phyloP scores from a whole-genome alignment of 805 yeast species.

The Starmerella apis region DNA sequence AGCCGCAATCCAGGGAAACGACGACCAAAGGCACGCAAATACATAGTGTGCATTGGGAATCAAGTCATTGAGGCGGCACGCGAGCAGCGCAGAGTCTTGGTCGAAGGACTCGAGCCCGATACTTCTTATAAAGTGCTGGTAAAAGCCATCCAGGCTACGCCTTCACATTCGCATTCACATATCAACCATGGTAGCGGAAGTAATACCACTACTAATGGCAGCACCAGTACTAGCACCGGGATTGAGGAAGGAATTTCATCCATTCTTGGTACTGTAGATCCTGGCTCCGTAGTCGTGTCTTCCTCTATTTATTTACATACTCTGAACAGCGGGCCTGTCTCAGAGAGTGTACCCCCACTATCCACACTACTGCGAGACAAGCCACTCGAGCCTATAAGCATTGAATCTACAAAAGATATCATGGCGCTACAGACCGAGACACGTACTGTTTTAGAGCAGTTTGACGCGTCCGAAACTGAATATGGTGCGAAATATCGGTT shows the following conservation, averaged over 20 bases:
- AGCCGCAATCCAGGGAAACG: not conserved
- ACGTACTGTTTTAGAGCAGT: slow-evolving; percentile 8
- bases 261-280: not conserved
- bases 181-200: not conserved
- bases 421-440: slow-evolving; percentile 10
- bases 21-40: slow-evolving; percentile 9
- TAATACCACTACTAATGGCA: not conserved
- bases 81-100: slow-evolving; percentile 28
- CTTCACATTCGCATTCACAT: not conserved
- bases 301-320: slow-evolving; percentile 6
- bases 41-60: slow-evolving; percentile 9
- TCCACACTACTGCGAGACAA: not conserved
- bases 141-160: slow-evolving; percentile 26
- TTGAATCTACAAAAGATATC: not conserved
- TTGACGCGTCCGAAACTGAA: slow-evolving; percentile 10
- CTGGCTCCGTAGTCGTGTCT: not conserved
- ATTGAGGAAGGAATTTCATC: slow-evolving; percentile 1
- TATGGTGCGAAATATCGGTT: slow-evolving; percentile 28
- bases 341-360: slow-evolving; percentile 1
- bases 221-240: not conserved
- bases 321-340: slow-evolving; percentile 8
- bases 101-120: slow-evolving; percentile 31
- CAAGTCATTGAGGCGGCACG: slow-evolving; percentile 29
- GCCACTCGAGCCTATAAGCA: not conserved
- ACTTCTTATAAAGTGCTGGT: slow-evolving; percentile 30